Base-by-base conservation (phyloP, 2,329 filamentous ascomycete genomes). In the Colletotrichum sp. region DNA sequence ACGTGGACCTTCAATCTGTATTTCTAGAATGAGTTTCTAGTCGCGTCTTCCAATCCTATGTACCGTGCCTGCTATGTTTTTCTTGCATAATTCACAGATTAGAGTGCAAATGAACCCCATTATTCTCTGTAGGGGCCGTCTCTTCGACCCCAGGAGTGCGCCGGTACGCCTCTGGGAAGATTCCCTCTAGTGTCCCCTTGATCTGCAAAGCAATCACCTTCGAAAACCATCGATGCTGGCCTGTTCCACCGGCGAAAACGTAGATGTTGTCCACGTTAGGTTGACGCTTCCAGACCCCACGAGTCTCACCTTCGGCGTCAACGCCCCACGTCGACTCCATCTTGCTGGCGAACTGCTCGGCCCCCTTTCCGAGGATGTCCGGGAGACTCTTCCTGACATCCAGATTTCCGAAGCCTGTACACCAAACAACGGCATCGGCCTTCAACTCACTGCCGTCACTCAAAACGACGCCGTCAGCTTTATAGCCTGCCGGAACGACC, bases 281-380 rank as follows among this genome's bases (percentile, higher is more conserved):
- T 7, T 83, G 81, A 6, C 82, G 80, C 76, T 84, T 84, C 80
- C 82, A 85, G 75, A 86, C 69, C 1, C 85, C 84, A 1, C 83
- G 80, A 24, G 85, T 71, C 78, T 86, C 85, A 8, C 85, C 85
- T 75, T 87, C 85, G 4, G 57, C 75, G 72, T 86, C 84, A 2
- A 85, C 72, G 0, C 84, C 84, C 82, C 83, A 86, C 0, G 84
- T 84, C 2, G 79, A 78, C 51, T 87, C 85, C 8, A 86, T 36
- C 36, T 76, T 74, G 1, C 61, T 72, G 0, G 81, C 81, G 29
- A 85, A 76, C 2, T 81, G 78, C 3, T 70, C 57, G 0, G 82
- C 67, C 3, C 73, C 76, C 7, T 69, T 75, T 4, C 81, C 81
- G 3, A 85, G 70, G 2, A 83, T 77, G 24, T 79, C 79, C 2